phyloP scores from a whole-genome alignment of 164 flowering plant genomes.

The grape (Vitis vinifera) region ASM3070453v1 NC_081817.1:25681501-25682000 shows the following conservation, averaged over 20 bases:
- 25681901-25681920: too few relatives aligned
- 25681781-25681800: neutral
- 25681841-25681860: too few relatives aligned
- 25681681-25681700: constrained; percentile 66
- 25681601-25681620: neutral
- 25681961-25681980: too few relatives aligned
- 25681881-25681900: too few relatives aligned
- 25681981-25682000: too few relatives aligned
- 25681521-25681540: constrained; percentile 2
- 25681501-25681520: neutral
- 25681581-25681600: neutral
- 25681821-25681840: too few relatives aligned
- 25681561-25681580: constrained; percentile 13
- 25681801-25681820: too few relatives aligned
- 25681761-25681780: neutral
- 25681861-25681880: too few relatives aligned
- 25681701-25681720: neutral
- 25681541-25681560: neutral
- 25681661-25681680: constrained; percentile 39
- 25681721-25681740: neutral
- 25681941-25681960: neutral
- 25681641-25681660: constrained; percentile 28
- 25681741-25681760: neutral
- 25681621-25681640: neutral
- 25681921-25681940: neutral